A percentile compares a stretch with the other conserved stretches of the same genome.
phyloP scores from a whole-genome alignment of 73 alveolate species.

The Blepharisma stoltei region DNA sequence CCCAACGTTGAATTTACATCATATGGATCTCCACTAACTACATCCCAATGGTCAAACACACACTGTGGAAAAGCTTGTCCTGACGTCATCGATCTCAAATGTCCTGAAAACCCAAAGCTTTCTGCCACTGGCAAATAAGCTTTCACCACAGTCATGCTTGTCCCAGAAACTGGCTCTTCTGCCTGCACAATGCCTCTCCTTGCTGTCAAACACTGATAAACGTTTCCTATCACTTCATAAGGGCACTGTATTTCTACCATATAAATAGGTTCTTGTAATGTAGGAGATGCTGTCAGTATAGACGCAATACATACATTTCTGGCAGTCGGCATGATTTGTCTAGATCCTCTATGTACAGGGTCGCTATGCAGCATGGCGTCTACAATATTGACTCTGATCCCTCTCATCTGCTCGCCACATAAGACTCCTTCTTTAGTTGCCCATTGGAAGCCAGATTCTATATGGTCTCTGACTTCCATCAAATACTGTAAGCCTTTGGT shows the following conservation, averaged over 20 bases:
- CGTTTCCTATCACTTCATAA: slow-evolving; percentile 85
- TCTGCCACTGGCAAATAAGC: slow-evolving; percentile 99
- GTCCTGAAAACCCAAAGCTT: slow-evolving; percentile 98
- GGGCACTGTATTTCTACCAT: slow-evolving; percentile 92
- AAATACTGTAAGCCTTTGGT: slow-evolving; percentile 69
- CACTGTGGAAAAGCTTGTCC: slow-evolving; percentile 99
- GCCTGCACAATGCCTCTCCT: slow-evolving; percentile 96
- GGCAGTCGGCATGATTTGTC: slow-evolving; percentile 93
- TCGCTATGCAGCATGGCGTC: slow-evolving; percentile 89
- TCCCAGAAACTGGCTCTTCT: slow-evolving; percentile 94
- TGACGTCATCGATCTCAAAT: slow-evolving; percentile 92
- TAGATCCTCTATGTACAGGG: slow-evolving; percentile 90
- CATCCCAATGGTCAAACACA: slow-evolving; percentile 97
- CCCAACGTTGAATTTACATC: slow-evolving; percentile 70
- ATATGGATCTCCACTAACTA: slow-evolving; percentile 70
- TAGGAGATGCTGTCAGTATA: slow-evolving; percentile 82
- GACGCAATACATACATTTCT: slow-evolving; percentile 86
- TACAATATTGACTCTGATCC: slow-evolving; percentile 78
- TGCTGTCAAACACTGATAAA: slow-evolving; percentile 84
- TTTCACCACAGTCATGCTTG: slow-evolving; percentile 87
- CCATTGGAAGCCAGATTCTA: slow-evolving; percentile 80
- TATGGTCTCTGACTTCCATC: slow-evolving; percentile 73
- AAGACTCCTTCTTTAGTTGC: slow-evolving; percentile 84
- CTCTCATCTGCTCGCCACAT: slow-evolving; percentile 82
- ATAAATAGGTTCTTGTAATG: slow-evolving; percentile 86